Evolutionary conservation across 805 yeast species (phyloP).

Genomic region (Starmera caribaea): DNA sequence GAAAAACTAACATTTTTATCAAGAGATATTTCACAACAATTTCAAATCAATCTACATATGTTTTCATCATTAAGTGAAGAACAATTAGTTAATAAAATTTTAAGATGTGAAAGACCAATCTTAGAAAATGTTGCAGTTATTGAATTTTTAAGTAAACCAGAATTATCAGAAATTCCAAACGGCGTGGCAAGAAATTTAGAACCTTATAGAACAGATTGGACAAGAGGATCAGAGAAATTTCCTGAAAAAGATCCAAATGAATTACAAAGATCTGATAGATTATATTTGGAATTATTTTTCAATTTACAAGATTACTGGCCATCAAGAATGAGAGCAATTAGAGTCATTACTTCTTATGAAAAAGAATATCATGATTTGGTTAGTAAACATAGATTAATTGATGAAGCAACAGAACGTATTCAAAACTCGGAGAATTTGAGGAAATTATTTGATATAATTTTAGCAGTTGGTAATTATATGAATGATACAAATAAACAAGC

Average conservation of each 20-base stretch:
- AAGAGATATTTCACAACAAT: constrained; percentile 68
- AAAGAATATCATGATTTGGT: constrained; percentile 58
- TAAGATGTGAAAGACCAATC: constrained; percentile 50
- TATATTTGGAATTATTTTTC: constrained; percentile 57
- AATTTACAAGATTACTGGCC: constrained; percentile 66
- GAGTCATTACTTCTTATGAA: constrained; percentile 45
- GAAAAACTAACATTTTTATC: constrained; percentile 49
- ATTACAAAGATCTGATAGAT: constrained; percentile 60
- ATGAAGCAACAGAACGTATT: constrained; percentile 47
- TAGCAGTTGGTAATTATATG: constrained; percentile 73
- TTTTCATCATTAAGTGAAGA: constrained; percentile 44
- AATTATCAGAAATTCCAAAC: constrained; percentile 48
- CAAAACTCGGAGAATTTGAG: constrained; percentile 43
- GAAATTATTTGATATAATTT: constrained; percentile 52
- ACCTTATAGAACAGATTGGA: constrained; percentile 52
- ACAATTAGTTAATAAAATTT: constrained; percentile 43
- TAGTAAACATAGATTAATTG: constrained; percentile 44
- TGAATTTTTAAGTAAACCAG: constrained; percentile 65
- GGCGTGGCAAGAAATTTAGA: constrained; percentile 45
- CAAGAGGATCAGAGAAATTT: constrained; percentile 19
- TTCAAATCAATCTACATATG: constrained; percentile 67
- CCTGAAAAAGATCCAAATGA: constrained; percentile 48
- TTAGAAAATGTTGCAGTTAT: constrained; percentile 45
- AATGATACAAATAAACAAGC: constrained; percentile 62
- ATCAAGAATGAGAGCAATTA: constrained; percentile 56